A percentile compares a stretch with the other conserved stretches of the same genome.
These are phyloP conservation scores for Cystobasidium sp. DNA, from an alignment of 1,284 basidiomycete species.

Conservation along the genomic window DNA sequence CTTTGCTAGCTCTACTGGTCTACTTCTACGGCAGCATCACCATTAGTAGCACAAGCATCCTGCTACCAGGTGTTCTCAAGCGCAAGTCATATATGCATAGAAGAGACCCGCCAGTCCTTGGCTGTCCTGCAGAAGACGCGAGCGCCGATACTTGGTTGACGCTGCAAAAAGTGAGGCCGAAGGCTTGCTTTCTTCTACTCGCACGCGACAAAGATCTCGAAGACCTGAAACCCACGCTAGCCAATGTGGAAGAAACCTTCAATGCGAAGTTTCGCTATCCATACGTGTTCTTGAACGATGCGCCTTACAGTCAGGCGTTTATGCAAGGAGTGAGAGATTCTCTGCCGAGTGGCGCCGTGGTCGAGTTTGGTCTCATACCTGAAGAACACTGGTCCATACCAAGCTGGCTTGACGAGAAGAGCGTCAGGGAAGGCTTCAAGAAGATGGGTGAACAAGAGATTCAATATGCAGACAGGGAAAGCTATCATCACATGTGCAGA, in stretches of 20 bases:
- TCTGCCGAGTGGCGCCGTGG: constrained; percentile 44
- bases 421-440: constrained; percentile 43
- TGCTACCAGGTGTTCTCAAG: background rate
- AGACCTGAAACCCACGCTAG: constrained; percentile 48
- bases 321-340: constrained; percentile 24
- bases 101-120: constrained; percentile 28
- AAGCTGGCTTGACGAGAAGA: constrained; percentile 43
- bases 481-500: constrained; percentile 52
- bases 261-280: constrained; percentile 50
- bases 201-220: constrained; percentile 47
- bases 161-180: constrained; percentile 39
- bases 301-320: constrained; percentile 44
- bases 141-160: constrained; percentile 26
- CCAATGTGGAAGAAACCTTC: constrained; percentile 51
- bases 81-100: background rate
- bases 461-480: constrained; percentile 51
- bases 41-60: background rate
- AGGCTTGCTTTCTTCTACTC: constrained; percentile 49
- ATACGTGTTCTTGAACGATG: constrained; percentile 51
- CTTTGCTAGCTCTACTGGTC: background rate
- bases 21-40: background rate
- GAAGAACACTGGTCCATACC: constrained; percentile 50
- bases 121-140: constrained; percentile 26
- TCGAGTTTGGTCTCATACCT: constrained; percentile 47
- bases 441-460: constrained; percentile 48